Evolutionary conservation across 139 green algal genomes (phyloP).

Genomic region (Klebsormidium nitens): DNA sequence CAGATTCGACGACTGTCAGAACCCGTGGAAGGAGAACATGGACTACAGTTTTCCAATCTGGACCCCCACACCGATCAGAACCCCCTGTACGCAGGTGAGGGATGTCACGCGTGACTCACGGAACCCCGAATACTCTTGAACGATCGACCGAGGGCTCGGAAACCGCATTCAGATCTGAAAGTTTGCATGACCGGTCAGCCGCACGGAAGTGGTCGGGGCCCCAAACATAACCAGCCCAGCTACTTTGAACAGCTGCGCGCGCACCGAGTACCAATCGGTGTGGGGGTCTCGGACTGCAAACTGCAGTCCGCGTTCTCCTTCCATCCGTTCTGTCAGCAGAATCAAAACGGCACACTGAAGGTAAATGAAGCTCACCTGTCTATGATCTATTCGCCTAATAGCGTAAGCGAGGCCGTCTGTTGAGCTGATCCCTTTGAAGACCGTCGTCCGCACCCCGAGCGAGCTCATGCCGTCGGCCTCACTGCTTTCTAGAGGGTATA

Average conservation of each 20-base stretch:
- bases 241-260: background rate
- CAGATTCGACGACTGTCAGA: too few species aligned
- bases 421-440: constrained; percentile 69
- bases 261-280: too few species aligned
- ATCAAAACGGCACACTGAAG: constrained; percentile 1
- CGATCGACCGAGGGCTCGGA: too few species aligned
- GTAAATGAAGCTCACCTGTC: constrained; percentile 50
- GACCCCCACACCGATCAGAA: too few species aligned
- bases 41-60: too few species aligned
- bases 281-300: too few species aligned
- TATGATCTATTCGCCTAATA: constrained; percentile 62
- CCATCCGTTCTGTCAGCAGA: background rate
- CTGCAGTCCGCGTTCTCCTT: too few species aligned
- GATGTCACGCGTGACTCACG: too few species aligned
- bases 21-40: too few species aligned
- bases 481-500: constrained; percentile 66
- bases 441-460: constrained; percentile 54
- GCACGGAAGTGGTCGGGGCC: background rate
- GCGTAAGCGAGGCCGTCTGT: constrained; percentile 64
- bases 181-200: background rate
- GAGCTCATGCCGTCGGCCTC: constrained; percentile 7
- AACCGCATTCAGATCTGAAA: background rate
- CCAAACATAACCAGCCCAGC: background rate
- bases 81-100: too few species aligned
- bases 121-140: too few species aligned